Percentiles rank a stretch among this genome's conserved stretches.
phyloP scores from a whole-genome alignment of 1,284 basidiomycete species.

The Sphagnurus paluster region DNA sequence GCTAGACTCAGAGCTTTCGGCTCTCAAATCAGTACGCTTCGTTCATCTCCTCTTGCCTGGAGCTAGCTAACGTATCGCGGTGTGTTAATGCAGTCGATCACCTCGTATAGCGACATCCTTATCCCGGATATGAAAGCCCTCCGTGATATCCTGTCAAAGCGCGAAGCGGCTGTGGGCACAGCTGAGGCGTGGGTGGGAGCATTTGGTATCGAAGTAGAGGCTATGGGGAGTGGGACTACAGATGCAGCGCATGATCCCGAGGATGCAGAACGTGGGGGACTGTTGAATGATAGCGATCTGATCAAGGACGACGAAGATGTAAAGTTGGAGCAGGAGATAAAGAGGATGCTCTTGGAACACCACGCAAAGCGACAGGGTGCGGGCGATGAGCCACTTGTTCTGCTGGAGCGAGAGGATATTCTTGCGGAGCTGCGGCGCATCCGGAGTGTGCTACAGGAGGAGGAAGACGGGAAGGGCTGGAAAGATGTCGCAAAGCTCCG shows the following conservation, averaged over 20 bases:
- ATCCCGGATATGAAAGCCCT: conserved; percentile 24
- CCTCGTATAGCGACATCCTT: conserved; percentile 18
- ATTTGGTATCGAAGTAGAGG: conserved; percentile 32
- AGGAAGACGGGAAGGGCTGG: conserved; percentile 8
- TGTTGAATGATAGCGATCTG: no score
- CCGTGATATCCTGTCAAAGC: conserved; percentile 21
- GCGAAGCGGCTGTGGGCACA: conserved; percentile 22
- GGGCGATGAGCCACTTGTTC: conserved; percentile 18
- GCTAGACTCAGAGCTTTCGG: conserved; percentile 16
- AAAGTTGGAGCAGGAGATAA: conserved; percentile 16
- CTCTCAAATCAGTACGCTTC: conserved; percentile 22
- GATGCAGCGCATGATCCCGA: conserved; percentile 3
- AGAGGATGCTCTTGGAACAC: conserved; percentile 13
- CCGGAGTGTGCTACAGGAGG: conserved; percentile 1
- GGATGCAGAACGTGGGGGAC: conserved; percentile 9
- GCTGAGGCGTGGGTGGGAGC: conserved; percentile 31
- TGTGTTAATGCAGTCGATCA: conserved; percentile 15
- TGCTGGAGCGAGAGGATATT: conserved; percentile 27
- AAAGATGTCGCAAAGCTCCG: conserved; percentile 1
- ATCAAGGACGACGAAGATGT: no score
- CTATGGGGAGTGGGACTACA: conserved; percentile 19
- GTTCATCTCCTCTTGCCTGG: not conserved
- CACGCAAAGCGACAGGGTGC: not conserved
- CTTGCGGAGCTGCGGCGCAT: conserved; percentile 22
- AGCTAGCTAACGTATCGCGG: not conserved